Evolutionary conservation across 1,284 basidiomycete genomes (phyloP), one percentile per base, ranked within the genome.

Genomic region (Trichosporon coremiiforme): DNA sequence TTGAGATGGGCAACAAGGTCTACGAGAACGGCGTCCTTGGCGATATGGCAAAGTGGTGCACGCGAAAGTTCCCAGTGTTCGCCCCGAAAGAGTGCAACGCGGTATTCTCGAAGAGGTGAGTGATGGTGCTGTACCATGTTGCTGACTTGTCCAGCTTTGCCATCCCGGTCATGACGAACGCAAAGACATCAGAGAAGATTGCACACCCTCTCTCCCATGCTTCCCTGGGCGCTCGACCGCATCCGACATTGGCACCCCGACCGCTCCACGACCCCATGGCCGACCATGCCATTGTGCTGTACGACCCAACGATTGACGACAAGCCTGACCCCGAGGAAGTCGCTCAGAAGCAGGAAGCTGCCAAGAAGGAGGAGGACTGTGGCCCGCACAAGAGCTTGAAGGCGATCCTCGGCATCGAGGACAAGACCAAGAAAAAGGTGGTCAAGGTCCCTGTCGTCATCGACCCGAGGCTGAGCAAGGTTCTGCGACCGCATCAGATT

Each of bases 231-330:
- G 91, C 93, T 67, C 89, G 96, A 7, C 91, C 93, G 1, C 89
- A 90, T 70, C 87, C 91, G 0, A 92, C 90, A 74, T 86, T 98
- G 68, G 89, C 93, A 62, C 97, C 96, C 6, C 87, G 96, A 12
- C 96, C 96, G 1, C 85, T 98, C 15, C 91, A 96, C 78, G 95
- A 99, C 80, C 97, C 95, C 0, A 96, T 99, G 92, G 90, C 91
- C 68, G 95, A 98, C 78, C 95, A 97, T 81, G 95, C 97, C 0
- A 96, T 99, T 73, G 97, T 99, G 0, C 85, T 98, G 4, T 99
- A 94, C 80, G 96, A 99, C 78, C 96, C 96, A 0, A 99, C 96
- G 0, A 90, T 97, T 63, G 95, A 99, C 79, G 91, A 92, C 78
- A 85, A 90, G 76, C 94, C 96, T 77, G 93, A 92, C 0, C 91